phyloP scores from a whole-genome alignment of 2,329 filamentous ascomycete genomes.

The Xylaria sp. region DNA sequence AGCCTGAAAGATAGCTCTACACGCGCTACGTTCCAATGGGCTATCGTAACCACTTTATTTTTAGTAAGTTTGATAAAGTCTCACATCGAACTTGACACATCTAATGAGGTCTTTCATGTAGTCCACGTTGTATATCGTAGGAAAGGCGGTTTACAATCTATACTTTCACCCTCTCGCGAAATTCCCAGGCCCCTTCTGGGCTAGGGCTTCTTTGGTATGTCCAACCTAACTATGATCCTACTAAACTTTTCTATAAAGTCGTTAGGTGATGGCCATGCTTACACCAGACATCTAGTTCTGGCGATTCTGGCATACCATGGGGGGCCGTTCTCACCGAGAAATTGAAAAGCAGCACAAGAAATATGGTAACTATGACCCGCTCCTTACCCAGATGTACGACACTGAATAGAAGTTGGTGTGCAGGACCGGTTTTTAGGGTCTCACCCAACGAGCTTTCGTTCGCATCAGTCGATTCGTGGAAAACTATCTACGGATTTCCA shows the following conservation, averaged over 20 bases:
- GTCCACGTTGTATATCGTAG: neutral
- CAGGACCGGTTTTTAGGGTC: slow-evolving; percentile 39
- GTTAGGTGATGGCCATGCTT: neutral
- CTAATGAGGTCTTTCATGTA: neutral
- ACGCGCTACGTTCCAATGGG: slow-evolving; percentile 5
- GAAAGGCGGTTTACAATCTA: slow-evolving; percentile 35
- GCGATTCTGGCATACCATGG: slow-evolving; percentile 37
- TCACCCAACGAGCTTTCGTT: slow-evolving; percentile 41
- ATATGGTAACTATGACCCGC: slow-evolving; percentile 28
- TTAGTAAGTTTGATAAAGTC: slow-evolving; percentile 1
- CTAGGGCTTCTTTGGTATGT: slow-evolving; percentile 28
- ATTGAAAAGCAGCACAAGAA: slow-evolving; percentile 32
- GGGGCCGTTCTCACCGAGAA: slow-evolving; percentile 30
- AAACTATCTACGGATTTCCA: slow-evolving; percentile 37
- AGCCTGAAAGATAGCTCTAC: neutral
- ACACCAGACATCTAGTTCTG: slow-evolving; percentile 30
- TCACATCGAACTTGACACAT: neutral
- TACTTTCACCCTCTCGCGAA: slow-evolving; percentile 40
- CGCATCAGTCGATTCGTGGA: slow-evolving; percentile 30
- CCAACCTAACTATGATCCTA: too few species aligned
- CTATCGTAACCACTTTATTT: slow-evolving; percentile 5
- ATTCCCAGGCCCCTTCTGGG: slow-evolving; percentile 35
- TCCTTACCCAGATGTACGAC: neutral
- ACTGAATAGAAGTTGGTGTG: neutral
- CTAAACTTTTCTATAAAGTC: neutral